Base-by-base conservation (phyloP, 148 eudicot genomes). In the Amaranthus cruentus region DNA sequence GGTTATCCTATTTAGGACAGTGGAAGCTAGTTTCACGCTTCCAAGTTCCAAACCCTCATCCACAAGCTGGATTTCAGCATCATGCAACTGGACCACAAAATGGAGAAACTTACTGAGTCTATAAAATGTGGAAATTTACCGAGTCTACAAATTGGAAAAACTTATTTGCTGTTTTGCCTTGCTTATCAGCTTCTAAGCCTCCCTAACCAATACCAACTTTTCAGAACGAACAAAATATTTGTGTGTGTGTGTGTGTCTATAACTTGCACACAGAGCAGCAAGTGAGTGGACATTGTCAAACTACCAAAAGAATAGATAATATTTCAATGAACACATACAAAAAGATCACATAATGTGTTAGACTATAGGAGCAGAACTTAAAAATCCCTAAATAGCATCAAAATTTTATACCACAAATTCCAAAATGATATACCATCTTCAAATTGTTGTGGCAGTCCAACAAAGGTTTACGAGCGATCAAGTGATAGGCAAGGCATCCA, bases 381-480 rank as follows among this genome's bases (percentile, higher is more conserved):
- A 43, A 44, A 48, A 11, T 12, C 47, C 8, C 69, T 50, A 66
- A 18, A 47, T 15, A 68, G 57, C 47, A 73, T 73, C 57, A 78
- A 73, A 15, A 50, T 52, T 66, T 28, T 42, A 48, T 43, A 73
- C 52, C 48, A 53, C 54, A 47, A 38, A 59, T 72, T 66, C 49
- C 15, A 62, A 79, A 70, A 69, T 52, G 56, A 80, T 46, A 21
- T 95, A 95, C 99, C 99, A 95, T 95, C 81, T 91, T 95, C 67
- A 91, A 94, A 86, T 95, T 95, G 88, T 95, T 95, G 92, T 88
- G 89, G 90, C 99, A 95, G 84, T 95, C 92, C 76, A 95, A 87
- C 74, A 95, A 84, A 78, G 92, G 93, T 81, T 90, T 95, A 70
- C 82, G 96, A 85, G 97, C 88, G 76, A 90, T 78, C 86, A 90